Evolutionary conservation across 2,329 filamentous ascomycete genomes (phyloP).

Genomic region (Apiospora pterosperma): DNA sequence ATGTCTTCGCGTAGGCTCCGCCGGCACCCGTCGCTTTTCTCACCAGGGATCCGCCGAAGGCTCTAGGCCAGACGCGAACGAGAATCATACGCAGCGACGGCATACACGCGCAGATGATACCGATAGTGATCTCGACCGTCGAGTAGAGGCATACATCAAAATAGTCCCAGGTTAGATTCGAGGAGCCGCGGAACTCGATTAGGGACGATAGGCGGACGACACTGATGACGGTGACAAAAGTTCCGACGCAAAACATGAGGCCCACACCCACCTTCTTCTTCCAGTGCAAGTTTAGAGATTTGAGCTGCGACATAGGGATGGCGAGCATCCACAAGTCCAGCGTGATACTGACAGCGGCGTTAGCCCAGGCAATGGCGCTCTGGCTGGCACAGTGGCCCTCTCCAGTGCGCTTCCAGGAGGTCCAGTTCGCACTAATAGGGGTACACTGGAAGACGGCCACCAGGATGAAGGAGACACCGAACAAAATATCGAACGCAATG

Average conservation of each 20-base stretch:
- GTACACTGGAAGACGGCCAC: constrained; percentile 28
- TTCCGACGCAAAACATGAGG: constrained; percentile 46
- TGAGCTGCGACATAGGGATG: constrained; percentile 41
- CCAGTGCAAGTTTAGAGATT: constrained; percentile 36
- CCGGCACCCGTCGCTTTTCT: neutral
- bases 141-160: constrained; percentile 28
- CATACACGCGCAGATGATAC: constrained; percentile 32
- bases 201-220: constrained; percentile 28
- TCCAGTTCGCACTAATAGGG: constrained; percentile 35
- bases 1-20: neutral
- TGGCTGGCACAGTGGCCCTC: constrained; percentile 25
- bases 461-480: constrained; percentile 20
- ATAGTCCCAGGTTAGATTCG: constrained; percentile 28
- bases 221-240: constrained; percentile 32
- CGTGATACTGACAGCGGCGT: constrained; percentile 36
- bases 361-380: constrained; percentile 32
- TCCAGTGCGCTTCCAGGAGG: constrained; percentile 31
- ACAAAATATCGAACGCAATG: constrained; percentile 19
- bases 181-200: constrained; percentile 24
- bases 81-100: constrained; percentile 15
- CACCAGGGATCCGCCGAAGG: constrained; percentile 5
- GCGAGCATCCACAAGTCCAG: constrained; percentile 39
- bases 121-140: constrained; percentile 30
- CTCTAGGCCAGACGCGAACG: constrained; percentile 7
- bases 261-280: constrained; percentile 45